Base-by-base conservation (phyloP, 164 flowering plant species). In the Chimonanthus salicifolius region DNA sequence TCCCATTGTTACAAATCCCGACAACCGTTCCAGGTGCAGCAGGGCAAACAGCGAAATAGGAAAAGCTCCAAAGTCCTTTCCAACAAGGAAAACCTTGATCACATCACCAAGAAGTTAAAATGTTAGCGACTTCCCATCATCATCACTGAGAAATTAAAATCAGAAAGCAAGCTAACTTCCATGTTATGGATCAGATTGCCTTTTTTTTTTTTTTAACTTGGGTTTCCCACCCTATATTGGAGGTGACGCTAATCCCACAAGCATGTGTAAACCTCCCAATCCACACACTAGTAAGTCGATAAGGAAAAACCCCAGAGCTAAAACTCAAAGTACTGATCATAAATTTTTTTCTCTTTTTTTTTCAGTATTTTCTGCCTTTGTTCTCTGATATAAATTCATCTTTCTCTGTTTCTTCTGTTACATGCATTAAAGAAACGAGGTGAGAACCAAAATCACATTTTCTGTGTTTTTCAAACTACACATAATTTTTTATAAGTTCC, bases 21-120 rank as follows among this genome's bases (percentile, higher is more conserved):
- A 64, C 2, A 90, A 71, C 50, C 78, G 71, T 13, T 86, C 84
- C 4, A 85, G 89, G 60, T 88, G 83, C 16, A 76, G 49, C 54
- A 82, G 75, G 10, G 85, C 82, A 44, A 84, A 71, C 16, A 46
- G 13, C 62, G 67, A 78, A 5, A 74, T 84, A 0, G 86, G 75
- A 0, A 54, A 0, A 21, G 85, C 85, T 71, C 91, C 95, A 73
- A 88, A 85, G 63, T 90, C 95, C 76, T 87, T 87, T 20, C 83
- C 87, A 21, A 87, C 75, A 1, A 90, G 64, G 74, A 84, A 83
- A 21, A 74, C 89, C 92, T 90, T 79, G n/a, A 47, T 1, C 46
- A 62, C 13, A 44, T 67, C 69, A 67, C 20, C 20, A 43, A 44
- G 15, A 67, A 43, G 45, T 47, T 47, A 43, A n/a, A 20, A 60